Evolutionary conservation across 805 yeast species (phyloP), one percentile per base, ranked within the genome.

Genomic region (Teunomyces barrocoloradensis): DNA sequence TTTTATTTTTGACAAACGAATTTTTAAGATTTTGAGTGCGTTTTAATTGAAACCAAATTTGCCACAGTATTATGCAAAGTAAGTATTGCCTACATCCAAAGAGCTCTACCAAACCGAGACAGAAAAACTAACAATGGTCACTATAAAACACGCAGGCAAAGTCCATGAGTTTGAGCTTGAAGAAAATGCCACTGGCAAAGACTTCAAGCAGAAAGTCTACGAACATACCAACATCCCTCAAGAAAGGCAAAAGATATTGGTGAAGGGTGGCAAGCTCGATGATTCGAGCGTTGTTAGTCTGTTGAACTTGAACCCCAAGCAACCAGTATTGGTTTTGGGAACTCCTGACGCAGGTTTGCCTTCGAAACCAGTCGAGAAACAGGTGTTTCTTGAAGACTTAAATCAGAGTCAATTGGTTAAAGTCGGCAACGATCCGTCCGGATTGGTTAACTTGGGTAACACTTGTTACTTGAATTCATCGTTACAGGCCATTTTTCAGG

Each of bases 261-360:
- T 89, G 44, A 90, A 88, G 69, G 92, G 95, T 10, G 96, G 97
- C 36, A 95, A 90, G 64, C 69, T 94, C 58, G 76, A 77, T 46
- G 92, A 89, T 66, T 91, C 86, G 50, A 71, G 69, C n/a, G 70
- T 74, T 33, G 66, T 88, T 45, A 60, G 71, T 9, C 55, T 68
- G 3, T 73, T 86, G 44, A 78, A 74, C 21, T 61, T 91, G 52
- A 87, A 85, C 58, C 74, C 80, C 18, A 80, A 80, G 29, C 87
- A 85, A 54, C 73, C 80, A 11, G 73, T 92, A 18, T 87, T 94
- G 96, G 88, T 94, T 48, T 74, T 94, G 47, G 99, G 99, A 20
- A 85, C 97, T 1, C 92, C 96, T 2, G 94, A 87, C 46, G 73
- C 77, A 48, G 80, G 78, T 47, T 68, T 82, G 45, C 80, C 78